A percentile compares a stretch with the other conserved stretches of the same genome.
Evolutionary conservation across 208 protist genomes (phyloP).

Genomic region (Spironucleus salmonicida): DNA sequence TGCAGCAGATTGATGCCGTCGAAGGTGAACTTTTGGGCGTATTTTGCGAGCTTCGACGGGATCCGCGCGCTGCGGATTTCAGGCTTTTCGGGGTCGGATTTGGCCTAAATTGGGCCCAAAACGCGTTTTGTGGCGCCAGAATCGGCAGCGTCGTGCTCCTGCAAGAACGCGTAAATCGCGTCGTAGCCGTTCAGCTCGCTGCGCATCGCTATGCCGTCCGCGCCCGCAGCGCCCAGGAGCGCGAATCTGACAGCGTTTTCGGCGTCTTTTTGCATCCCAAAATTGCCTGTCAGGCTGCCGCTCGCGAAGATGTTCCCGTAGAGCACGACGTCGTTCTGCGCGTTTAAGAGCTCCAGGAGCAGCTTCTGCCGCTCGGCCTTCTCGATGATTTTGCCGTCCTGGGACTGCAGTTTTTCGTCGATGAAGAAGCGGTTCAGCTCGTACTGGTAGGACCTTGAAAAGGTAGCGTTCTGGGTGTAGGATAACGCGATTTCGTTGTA

Average conservation of each 20-base stretch:
- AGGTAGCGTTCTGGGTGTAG: neutral
- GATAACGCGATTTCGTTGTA: neutral
- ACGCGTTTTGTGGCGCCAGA: neutral
- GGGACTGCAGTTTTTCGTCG: neutral
- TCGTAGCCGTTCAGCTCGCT: neutral
- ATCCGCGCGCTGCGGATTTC: neutral
- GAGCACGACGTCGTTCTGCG: neutral
- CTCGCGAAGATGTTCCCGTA: neutral
- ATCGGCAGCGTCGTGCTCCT: neutral
- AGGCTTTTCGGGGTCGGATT: neutral
- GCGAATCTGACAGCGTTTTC: neutral
- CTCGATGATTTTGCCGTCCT: neutral
- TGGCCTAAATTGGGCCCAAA: neutral
- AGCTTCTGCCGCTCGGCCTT: neutral
- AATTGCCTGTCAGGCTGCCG: neutral
- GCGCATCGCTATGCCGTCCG: neutral
- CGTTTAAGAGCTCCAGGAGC: neutral
- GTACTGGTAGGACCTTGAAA: neutral
- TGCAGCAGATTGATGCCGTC: neutral
- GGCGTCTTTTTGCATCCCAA: neutral
- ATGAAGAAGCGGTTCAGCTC: neutral
- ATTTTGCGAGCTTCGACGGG: neutral
- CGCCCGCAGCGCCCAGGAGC: neutral
- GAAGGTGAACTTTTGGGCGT: neutral
- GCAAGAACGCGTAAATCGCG: neutral